Base-by-base conservation (phyloP, 768 basidiomycete species). In the Obba rivulosa region DNA sequence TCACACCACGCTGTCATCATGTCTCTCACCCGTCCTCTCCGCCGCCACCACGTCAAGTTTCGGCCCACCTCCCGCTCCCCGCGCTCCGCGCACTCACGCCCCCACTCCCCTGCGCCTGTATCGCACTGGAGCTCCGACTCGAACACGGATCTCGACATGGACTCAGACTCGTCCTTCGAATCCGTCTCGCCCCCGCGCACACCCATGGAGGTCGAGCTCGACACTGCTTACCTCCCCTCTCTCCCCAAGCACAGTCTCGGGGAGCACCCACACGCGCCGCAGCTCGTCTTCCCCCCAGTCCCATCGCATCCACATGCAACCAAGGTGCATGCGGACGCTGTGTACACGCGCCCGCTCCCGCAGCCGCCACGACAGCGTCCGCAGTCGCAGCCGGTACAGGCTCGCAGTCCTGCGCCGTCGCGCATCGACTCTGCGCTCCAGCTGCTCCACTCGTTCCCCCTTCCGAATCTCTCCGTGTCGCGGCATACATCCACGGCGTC, bases 1-100 rank as follows among this genome's bases (percentile, higher is more conserved):
- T 61, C 65, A 37, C 70, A 74, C 54, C 70, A 74, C 39, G 64
- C 66, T 50, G 45, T 63, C 20, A 57, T 73, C 60, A 35, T 69
- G 54, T 64, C 37, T 54, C 61, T 37, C 41, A 58, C 51, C 52
- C 63, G 47, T 43, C 45, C 67, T 71, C 38, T 57, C 62, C 41
- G 62, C 60, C 49, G 16, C 45, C 57, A 45, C 52, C 55, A 52
- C 49, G 28, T 39, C 34, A 51, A 49, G n/a, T n/a, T 34, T 7
- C 51, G 46, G 37, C 14, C 28, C n/a, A 45, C 48, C 37, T 22
- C 43, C 20, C 41, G 45, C 40, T 53, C 57, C 23, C 55, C 55
- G 4, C 45, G 43, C 35, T 39, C 43, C 50, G 28, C 35, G 25
- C 50, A 46, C 45, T 14, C 31, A 10, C 50, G 47, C 36, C n/a